Evolutionary conservation across 2,329 filamentous ascomycete genomes (phyloP), one percentile per base, ranked within the genome.

Genomic region (Sordariomycetes sp.): DNA sequence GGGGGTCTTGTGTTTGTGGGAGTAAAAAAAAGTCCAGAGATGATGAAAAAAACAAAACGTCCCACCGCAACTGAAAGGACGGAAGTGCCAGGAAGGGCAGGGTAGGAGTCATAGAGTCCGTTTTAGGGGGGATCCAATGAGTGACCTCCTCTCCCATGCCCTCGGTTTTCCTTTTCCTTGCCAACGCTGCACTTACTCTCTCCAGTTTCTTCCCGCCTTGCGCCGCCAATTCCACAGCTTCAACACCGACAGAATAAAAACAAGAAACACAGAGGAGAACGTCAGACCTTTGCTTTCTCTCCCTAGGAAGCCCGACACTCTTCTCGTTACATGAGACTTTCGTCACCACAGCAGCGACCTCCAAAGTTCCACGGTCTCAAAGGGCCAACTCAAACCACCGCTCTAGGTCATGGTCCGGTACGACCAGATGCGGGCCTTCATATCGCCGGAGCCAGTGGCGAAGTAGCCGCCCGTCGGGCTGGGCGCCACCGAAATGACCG

Each of bases 361-460:
- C 28, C 3, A 32, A 32, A 32, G 3, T 3, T 24, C n/a, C 5
- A 10, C 45, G 12, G 10, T 20, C 45, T 22, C 45, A 24, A 3
- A 50, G 22, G 10, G 10, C 6, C 3, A 2, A 13, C 45, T 7
- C 45, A 50, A 22, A 24, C 20, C n/a, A 12, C 8, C 45, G n/a
- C n/a, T 10, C 45, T 50, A 50, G 22, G 45, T 10, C 45, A 13
- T 50, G n/a, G 54, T 57, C n/a, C 81, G 78, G 67, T 88, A 96
- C 65, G 87, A 90, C 94, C 94, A 99, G 74, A 99, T 97, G 66
- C 94, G 86, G 57, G 94, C 94, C 69, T 92, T 87, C 89, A 95
- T 95, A 69, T 99, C 94, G 65, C 94, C 94, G 63, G 91, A 96
- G 61, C 94, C 94, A 5, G 94, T 99, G 48, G 94, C 94, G 68